Percentiles rank a stretch among this genome's conserved stretches.
Evolutionary conservation across 768 basidiomycete genomes (phyloP).

Genomic region (Suillus decipiens): DNA sequence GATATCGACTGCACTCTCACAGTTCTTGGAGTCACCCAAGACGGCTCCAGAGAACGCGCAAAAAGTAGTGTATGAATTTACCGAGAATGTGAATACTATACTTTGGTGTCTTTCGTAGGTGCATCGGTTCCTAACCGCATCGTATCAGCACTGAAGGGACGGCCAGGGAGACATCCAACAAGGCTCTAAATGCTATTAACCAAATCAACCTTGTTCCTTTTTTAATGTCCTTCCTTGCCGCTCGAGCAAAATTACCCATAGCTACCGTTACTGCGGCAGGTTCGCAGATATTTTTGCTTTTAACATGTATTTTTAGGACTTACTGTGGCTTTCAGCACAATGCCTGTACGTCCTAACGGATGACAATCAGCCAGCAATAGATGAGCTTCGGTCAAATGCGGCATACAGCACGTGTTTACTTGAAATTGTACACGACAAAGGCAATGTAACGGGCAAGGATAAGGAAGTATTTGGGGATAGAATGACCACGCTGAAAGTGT

Average conservation of each 20-base stretch:
- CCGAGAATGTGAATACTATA: constrained; percentile 90
- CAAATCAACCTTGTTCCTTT: constrained; percentile 77
- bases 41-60: constrained; percentile 67
- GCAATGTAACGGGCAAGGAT: constrained; percentile 37
- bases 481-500: constrained; percentile 55
- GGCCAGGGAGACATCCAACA: constrained; percentile 86
- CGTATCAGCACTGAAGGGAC: constrained; percentile 21
- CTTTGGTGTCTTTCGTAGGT: constrained; percentile 96
- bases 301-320: not conserved
- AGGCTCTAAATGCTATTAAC: constrained; percentile 87
- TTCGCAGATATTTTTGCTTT: constrained; percentile 32
- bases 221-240: constrained; percentile 84
- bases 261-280: constrained; percentile 81
- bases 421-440: constrained; percentile 50
- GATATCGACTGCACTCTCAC: constrained; percentile 74
- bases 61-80: constrained; percentile 81
- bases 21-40: constrained; percentile 63
- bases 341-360: constrained; percentile 92
- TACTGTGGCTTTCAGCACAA: constrained; percentile 56
- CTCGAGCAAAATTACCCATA: constrained; percentile 67
- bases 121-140: constrained; percentile 5
- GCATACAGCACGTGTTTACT: constrained; percentile 66
- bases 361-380: constrained; percentile 77
- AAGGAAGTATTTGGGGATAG: constrained; percentile 51
- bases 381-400: constrained; percentile 62